Percentiles rank a stretch among this genome's conserved stretches.
Conservation (phyloP, 1,284 basidiomycete genomes). For the Ustilago bromivora region DNA sequence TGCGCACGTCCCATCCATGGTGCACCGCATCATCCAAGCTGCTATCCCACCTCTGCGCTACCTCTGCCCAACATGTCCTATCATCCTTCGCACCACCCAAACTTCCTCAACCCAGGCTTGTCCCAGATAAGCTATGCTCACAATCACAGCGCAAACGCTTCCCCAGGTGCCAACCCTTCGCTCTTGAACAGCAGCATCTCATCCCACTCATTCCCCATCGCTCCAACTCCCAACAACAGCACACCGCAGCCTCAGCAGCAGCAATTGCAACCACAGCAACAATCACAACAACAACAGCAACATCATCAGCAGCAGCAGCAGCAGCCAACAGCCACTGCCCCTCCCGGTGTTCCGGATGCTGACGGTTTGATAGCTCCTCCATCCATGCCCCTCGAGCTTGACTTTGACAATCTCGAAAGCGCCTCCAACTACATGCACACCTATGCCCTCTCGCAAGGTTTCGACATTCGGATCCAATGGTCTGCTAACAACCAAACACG, state of each 20-base stretch:
- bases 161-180: slow-evolving; percentile 25
- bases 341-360: slow-evolving; percentile 38
- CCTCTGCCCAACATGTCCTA: slow-evolving; percentile 40
- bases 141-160: slow-evolving; percentile 22
- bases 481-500: slow-evolving; percentile 56
- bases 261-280: slow-evolving; percentile 25
- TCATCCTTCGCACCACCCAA: slow-evolving; percentile 41
- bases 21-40: not conserved
- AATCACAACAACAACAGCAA: slow-evolving; percentile 29
- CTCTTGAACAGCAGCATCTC: slow-evolving; percentile 38
- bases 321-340: slow-evolving; percentile 19
- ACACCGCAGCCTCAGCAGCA: slow-evolving; percentile 37
- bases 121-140: slow-evolving; percentile 42
- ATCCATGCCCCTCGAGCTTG: slow-evolving; percentile 52
- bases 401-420: slow-evolving; percentile 53
- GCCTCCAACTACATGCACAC: slow-evolving; percentile 57
- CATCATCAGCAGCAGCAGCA: slow-evolving; percentile 12
- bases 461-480: slow-evolving; percentile 55
- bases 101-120: slow-evolving; percentile 27
- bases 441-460: slow-evolving; percentile 52
- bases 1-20: not conserved
- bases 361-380: slow-evolving; percentile 47
- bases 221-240: slow-evolving; percentile 37
- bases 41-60: not conserved
- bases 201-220: slow-evolving; percentile 48